These are phyloP conservation scores for Pulveroboletus frians DNA, from an alignment of 768 basidiomycete species.

Conservation along the genomic window DNA sequence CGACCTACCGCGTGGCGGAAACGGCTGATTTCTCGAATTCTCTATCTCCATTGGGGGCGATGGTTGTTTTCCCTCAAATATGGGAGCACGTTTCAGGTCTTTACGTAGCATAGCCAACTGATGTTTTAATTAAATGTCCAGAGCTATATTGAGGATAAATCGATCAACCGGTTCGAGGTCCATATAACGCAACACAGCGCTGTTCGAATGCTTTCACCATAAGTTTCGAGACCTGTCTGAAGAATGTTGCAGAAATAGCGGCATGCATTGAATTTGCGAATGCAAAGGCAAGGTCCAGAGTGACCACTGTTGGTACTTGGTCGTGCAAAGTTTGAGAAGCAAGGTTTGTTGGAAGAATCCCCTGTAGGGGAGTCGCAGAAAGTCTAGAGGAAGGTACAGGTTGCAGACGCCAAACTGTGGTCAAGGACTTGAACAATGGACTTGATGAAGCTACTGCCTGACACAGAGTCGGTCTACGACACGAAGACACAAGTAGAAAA, in stretches of 20 bases:
- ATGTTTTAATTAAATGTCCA: background rate
- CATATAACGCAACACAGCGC: conserved; percentile 72
- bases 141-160: background rate
- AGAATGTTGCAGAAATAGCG: conserved; percentile 75
- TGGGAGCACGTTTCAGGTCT: background rate
- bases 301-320: conserved; percentile 66
- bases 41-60: background rate
- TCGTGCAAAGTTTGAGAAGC: conserved; percentile 8
- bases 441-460: conserved; percentile 73
- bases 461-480: conserved; percentile 1
- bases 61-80: background rate
- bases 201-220: conserved; percentile 94
- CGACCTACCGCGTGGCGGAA: background rate
- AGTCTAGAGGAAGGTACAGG: conserved; percentile 46
- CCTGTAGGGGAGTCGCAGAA: conserved; percentile 15
- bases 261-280: conserved; percentile 87
- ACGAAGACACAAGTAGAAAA: background rate
- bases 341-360: background rate
- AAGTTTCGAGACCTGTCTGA: conserved; percentile 78
- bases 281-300: conserved; percentile 77
- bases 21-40: background rate
- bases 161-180: conserved; percentile 32
- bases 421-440: conserved; percentile 66
- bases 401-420: conserved; percentile 71
- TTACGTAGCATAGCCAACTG: background rate